phyloP scores from a whole-genome alignment of 106 monocot species.

The Acorus gramineus region DNA sequence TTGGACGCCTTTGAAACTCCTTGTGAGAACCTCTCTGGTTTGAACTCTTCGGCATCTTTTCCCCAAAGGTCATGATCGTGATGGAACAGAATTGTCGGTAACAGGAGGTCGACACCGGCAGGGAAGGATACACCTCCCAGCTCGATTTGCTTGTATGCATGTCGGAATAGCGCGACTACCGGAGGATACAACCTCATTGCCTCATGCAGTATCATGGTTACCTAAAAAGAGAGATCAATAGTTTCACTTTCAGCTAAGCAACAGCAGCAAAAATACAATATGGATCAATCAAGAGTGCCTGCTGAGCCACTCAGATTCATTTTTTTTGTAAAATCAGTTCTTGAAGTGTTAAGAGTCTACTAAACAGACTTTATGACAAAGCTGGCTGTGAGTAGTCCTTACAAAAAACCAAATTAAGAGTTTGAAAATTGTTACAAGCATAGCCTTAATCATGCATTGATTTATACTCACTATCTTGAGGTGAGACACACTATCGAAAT shows the following conservation, averaged over 20 bases:
- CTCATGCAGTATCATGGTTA: conserved; percentile 48
- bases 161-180: neutral
- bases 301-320: neutral
- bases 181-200: conserved; percentile 45
- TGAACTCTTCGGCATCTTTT: conserved; percentile 31
- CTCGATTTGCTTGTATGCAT: conserved; percentile 11
- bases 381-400: too few species aligned
- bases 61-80: conserved; percentile 25
- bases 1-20: conserved; percentile 14
- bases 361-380: conserved; percentile 7
- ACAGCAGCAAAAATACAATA: neutral
- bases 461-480: too few species aligned
- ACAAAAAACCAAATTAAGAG: too few species aligned
- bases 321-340: conserved; percentile 6
- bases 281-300: conserved; percentile 1
- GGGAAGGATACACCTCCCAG: conserved; percentile 14
- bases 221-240: conserved; percentile 12
- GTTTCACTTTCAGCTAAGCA: neutral
- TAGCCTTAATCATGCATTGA: too few species aligned
- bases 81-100: conserved; percentile 25
- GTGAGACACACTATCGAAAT: too few species aligned
- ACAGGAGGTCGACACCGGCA: conserved; percentile 2
- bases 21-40: conserved; percentile 34
- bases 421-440: too few species aligned
- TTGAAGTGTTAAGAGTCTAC: conserved; percentile 32